Evolutionary conservation across 331 rosid genomes (phyloP), one percentile per base, ranked within the genome.

Genomic region (Malus hybrid): DNA sequence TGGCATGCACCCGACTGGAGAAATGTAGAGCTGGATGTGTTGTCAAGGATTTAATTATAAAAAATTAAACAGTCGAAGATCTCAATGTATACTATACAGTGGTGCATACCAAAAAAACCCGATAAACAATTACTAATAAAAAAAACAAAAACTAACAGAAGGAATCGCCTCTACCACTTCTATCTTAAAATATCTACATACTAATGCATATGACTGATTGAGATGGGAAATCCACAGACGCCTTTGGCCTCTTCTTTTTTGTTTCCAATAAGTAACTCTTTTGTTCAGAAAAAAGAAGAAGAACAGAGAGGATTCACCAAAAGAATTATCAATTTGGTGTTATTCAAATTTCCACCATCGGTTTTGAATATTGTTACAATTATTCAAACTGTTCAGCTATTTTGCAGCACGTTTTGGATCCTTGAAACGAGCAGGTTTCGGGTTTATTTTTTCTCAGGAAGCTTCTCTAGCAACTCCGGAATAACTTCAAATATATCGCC

Each of bases 391-490:
- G 61, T 26, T 36, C 68, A 18, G 58, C 57, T 30, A 63, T 64
- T 6, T 58, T 39, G 57, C 13, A 22, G 44, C 69, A 28, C 26
- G 1, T 32, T 74, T 65, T 15, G 68, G 29, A 60, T 4, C 61
- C 46, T 11, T 24, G 20, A 76, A 66, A 62, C 29, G 65, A 52
- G 73, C 78, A 69, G 16, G 66, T 74, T 66, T 72, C 53, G 22
- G 24, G 24, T 65, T 84, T 76, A 87, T 30, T 92, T 89, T 80
- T 80, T 87, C 86, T 86, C 93, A 0, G 99, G 97, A 77, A 94
- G 88, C 85, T 94, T 88, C 80, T 94, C 91, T 19, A 86, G 77
- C 86, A 94, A 88, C 86, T 94, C 93, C 1, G 99, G 97, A 81
- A 90, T 85, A 71, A 90, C 86, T 82, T 89, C 87, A 72, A 94